Evolutionary conservation across 179 eudicot species (phyloP).

Genomic region (Drosera spatulata): DNA sequence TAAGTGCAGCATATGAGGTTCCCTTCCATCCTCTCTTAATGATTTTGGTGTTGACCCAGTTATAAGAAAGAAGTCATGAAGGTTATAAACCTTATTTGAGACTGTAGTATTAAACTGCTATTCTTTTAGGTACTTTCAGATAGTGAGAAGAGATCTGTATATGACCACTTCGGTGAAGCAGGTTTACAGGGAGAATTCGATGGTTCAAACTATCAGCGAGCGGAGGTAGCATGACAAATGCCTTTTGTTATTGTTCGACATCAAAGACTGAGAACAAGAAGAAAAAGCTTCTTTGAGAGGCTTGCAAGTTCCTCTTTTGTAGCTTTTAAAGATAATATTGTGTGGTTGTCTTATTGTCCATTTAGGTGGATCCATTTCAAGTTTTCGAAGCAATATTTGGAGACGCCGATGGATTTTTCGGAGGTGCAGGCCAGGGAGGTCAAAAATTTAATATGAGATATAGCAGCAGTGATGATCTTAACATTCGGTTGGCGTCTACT

Average conservation of each 20-base stretch:
- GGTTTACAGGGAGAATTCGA: slow-evolving; percentile 62
- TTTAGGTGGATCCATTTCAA: slow-evolving; percentile 77
- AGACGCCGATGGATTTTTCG: slow-evolving; percentile 50
- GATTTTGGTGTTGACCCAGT: no score
- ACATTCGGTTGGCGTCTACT: slow-evolving; percentile 40
- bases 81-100: no score
- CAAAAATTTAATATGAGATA: slow-evolving; percentile 29
- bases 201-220: slow-evolving; percentile 36
- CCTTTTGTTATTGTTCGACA: background rate
- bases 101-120: slow-evolving; percentile 16
- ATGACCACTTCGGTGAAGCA: slow-evolving; percentile 87
- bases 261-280: background rate
- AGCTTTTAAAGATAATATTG: background rate
- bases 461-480: slow-evolving; percentile 40
- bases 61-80: no score
- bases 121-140: slow-evolving; percentile 68
- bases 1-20: slow-evolving; percentile 98
- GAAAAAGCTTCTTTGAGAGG: background rate
- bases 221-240: slow-evolving; percentile 38
- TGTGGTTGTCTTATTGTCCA: background rate
- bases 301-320: background rate
- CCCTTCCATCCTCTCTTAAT: no score
- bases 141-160: slow-evolving; percentile 67
- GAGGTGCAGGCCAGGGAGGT: slow-evolving; percentile 38
- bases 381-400: slow-evolving; percentile 66